Evolutionary conservation across 2,329 filamentous ascomycete species (phyloP), one percentile per base, ranked within the genome.

Genomic region (Curvularia sp.): DNA sequence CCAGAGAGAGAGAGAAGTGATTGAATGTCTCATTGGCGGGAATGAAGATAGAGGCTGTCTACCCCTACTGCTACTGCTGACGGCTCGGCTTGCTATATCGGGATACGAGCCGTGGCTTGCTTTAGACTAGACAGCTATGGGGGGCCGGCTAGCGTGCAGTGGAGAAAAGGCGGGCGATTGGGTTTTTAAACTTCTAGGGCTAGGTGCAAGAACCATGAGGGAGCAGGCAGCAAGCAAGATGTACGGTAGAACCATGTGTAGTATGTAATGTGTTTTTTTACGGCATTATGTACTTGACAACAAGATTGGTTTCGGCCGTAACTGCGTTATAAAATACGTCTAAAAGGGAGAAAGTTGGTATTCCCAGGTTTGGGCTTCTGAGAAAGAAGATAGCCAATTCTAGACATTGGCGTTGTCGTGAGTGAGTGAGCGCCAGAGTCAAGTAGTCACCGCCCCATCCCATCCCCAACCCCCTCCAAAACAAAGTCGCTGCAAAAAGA

Each of bases 401-500:
- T 34, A 32, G 27, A 32, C 46, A 48, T 36, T 36, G 10, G 12
- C 12, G 21, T 36, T 43, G 46, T 42, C 42, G 47, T 13, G 6
- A 38, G 39, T 15, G 32, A 50, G 13, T 8, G 18, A 34, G 30
- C 25, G 25, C 25, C 23, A 42, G 21, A 42, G 39, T 25, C 12
- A 47, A 9, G 27, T 39, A 49, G n/a, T 34, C 9, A 21, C 18
- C 39, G 19, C 27, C 23, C n/a, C 34, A 43, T n/a, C 42, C 18
- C 46, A 57, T 64, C 55, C 51, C 60, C 63, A 34, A 51, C 45
- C 57, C 21, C 39, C 59, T 23, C 21, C 39, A 42, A 42, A 42
- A 23, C 39, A 42, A 47, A 57, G 21, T 39, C 19, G 63, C 63
- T 66, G 50, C 49, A 59, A 59, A 61, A 58, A 59, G 52, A 52